A percentile compares a stretch with the other conserved stretches of the same genome.
phyloP scores from a whole-genome alignment of 768 basidiomycete species.

The Tephrocybe rancida region DNA sequence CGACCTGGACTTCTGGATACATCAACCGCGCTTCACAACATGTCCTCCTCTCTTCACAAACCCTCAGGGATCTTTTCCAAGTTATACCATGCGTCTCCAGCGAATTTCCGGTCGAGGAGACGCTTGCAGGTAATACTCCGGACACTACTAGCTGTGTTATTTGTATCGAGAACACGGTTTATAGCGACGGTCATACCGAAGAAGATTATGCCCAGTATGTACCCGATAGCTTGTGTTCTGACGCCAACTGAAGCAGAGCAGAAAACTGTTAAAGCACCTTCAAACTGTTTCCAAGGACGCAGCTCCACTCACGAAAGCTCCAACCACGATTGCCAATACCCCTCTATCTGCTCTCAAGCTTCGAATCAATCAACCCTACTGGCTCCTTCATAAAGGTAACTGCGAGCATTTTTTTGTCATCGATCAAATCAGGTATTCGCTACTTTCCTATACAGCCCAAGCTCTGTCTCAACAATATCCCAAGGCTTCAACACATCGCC shows the following conservation, averaged over 20 bases:
- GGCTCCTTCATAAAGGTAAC: conserved; percentile 78
- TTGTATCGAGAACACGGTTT: conserved; percentile 62
- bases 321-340: conserved; percentile 48
- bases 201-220: conserved; percentile 60
- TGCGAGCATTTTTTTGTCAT: conserved; percentile 82
- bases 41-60: conserved; percentile 70
- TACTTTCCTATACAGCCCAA: neutral
- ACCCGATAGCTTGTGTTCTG: conserved; percentile 21
- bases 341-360: conserved; percentile 56
- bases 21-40: conserved; percentile 70
- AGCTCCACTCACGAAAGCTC: conserved; percentile 35
- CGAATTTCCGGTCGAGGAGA: conserved; percentile 47
- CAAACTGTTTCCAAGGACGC: conserved; percentile 32
- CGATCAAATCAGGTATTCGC: conserved; percentile 67
- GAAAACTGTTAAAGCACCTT: conserved; percentile 27
- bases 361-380: conserved; percentile 76
- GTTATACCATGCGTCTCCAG: conserved; percentile 66
- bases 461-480: neutral
- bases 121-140: conserved; percentile 24
- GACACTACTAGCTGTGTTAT: conserved; percentile 44
- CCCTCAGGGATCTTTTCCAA: conserved; percentile 61
- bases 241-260: conserved; percentile 41
- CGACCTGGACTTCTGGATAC: conserved; percentile 62
- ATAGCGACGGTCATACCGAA: conserved; percentile 52
- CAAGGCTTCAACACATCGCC: conserved; percentile 58